Base-by-base conservation (phyloP, 2,329 filamentous ascomycete genomes). In the Calonectria hongkongensis region DNA sequence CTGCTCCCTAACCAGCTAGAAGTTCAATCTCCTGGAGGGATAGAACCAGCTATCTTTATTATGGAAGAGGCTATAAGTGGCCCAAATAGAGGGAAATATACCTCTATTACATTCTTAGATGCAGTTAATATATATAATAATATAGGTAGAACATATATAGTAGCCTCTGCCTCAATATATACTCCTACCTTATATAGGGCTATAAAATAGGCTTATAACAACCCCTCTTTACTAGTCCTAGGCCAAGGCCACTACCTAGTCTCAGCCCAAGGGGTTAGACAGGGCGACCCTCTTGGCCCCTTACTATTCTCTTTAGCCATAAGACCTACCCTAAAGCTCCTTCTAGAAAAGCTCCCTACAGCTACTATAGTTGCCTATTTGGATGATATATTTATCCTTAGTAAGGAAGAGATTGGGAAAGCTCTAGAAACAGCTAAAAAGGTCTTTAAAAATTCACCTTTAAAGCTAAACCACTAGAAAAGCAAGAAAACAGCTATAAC, bases 281-380 rank as follows among this genome's bases (percentile, higher is more conserved):
- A 64, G n/a, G 41, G 41, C 3, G 25, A 64, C 41, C 60, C 41
- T 9, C n/a, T 64, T 18, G 41, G 41, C 7, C 41, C 60, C 41
- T 18, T 64, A 2, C 41, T 64, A 18, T 64, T 64, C 27, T 64
- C 60, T 41, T 25, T 64, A 64, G 60, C 60, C 39, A 47, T 64
- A 27, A 41, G 41, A 64, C 41, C 60, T 64, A 64, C 60, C 41
- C 27, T 64, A 47, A 43, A 64, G 60, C 33, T 28, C 41, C 25
- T 64, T 30, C 18, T 8, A 13, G 28, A 18, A 48, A 30, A 47
- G 13, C 60, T 64, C 1, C 41, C 41, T 7, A 50, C 8, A 25
- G 60, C 60, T 27, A 27, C 36, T 21, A n/a, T 64, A 30, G 28
- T 64, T 8, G 12, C 60, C 27, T 64, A 64, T 27, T 27, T 60